These are phyloP conservation scores for Ceratocystis albifundus DNA, from an alignment of 2,329 filamentous ascomycete genomes.

Conservation along the genomic window DNA sequence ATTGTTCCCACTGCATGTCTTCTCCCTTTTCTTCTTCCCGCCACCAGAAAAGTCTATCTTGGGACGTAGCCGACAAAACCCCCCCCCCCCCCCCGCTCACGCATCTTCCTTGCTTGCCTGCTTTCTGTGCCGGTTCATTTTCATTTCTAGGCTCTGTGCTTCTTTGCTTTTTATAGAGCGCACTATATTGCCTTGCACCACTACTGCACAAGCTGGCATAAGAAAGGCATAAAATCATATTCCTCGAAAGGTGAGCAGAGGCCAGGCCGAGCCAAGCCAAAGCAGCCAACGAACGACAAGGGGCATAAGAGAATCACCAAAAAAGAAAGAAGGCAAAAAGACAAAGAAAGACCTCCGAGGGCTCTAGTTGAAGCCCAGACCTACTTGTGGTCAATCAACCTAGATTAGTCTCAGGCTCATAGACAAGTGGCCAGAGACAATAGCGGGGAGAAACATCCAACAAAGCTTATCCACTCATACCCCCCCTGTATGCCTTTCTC, in stretches of 20 bases:
- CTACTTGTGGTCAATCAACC: neutral
- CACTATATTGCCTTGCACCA: too few relatives aligned
- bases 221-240: neutral
- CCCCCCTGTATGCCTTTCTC: neutral
- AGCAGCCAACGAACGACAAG: too few relatives aligned
- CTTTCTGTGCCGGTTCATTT: neutral
- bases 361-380: slow-evolving; percentile 6
- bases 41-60: slow-evolving; percentile 1
- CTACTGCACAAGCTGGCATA: slow-evolving; percentile 2
- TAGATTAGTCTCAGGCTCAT: neutral
- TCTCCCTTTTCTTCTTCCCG: neutral
- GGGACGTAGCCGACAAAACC: neutral
- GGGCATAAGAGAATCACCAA: neutral
- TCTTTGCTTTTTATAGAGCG: slow-evolving; percentile 9
- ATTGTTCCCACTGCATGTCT: neutral
- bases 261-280: slow-evolving; percentile 1
- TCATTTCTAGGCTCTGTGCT: neutral
- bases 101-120: too few relatives aligned
- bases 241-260: neutral
- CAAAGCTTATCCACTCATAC: neutral
- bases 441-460: neutral
- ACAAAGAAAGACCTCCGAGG: neutral
- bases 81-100: neutral
- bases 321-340: slow-evolving; percentile 2
- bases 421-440: neutral